phyloP scores from a whole-genome alignment of 2,329 filamentous ascomycete genomes.

The Geoglossum cookeanum region DNA sequence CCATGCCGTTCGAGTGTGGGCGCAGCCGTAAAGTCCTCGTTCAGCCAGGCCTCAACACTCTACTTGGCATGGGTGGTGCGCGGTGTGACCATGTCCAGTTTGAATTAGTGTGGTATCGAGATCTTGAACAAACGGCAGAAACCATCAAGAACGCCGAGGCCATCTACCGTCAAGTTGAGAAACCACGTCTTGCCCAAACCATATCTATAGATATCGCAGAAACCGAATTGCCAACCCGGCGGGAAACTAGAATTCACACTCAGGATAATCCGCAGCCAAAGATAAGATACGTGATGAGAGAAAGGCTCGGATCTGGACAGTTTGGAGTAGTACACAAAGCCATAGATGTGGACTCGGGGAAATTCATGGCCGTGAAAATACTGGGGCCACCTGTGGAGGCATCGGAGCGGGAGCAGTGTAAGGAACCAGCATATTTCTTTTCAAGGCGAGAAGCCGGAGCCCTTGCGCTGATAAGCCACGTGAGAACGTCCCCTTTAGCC shows the following conservation, averaged over 20 bases:
- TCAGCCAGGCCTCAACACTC: conserved; percentile 6
- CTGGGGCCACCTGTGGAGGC: conserved; percentile 6
- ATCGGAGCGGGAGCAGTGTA: background rate
- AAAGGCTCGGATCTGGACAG: conserved; percentile 5
- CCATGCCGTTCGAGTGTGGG: conserved; percentile 7
- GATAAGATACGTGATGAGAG: conserved; percentile 8
- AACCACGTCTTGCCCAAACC: background rate
- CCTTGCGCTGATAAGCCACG: background rate
- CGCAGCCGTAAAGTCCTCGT: conserved; percentile 10
- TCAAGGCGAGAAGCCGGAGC: background rate
- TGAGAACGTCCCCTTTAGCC: background rate
- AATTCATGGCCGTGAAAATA: conserved; percentile 10
- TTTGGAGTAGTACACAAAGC: conserved; percentile 11
- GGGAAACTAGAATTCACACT: conserved; percentile 6
- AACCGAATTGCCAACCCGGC: background rate
- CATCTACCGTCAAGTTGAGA: background rate
- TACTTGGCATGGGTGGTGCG: conserved; percentile 9
- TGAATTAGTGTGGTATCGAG: conserved; percentile 5
- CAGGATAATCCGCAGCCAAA: conserved; percentile 5
- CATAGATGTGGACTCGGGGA: conserved; percentile 10
- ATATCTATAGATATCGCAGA: no score
- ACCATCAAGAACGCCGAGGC: background rate
- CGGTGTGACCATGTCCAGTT: conserved; percentile 6
- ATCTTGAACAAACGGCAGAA: background rate
- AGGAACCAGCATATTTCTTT: background rate